Percentiles rank a stretch among this genome's conserved stretches.
phyloP scores from a whole-genome alignment of 495 filamentous ascomycete species.

The Hypomontagnella monticulosa region DNA sequence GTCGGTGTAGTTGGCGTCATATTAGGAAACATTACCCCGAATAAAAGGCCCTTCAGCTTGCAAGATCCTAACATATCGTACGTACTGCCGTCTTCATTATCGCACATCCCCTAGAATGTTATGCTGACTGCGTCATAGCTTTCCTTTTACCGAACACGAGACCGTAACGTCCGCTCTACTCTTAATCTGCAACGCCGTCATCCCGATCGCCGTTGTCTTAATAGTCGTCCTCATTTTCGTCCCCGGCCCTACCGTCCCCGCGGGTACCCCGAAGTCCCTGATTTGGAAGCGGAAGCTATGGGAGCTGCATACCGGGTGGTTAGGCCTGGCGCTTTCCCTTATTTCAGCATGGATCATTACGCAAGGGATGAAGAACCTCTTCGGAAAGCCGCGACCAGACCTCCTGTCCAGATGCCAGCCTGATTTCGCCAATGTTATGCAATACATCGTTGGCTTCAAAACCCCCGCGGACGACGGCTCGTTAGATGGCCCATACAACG shows the following conservation, averaged over 20 bases:
- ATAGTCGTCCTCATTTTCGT: slow-evolving; percentile 76
- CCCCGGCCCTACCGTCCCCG: slow-evolving; percentile 69
- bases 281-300: slow-evolving; percentile 79
- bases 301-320: slow-evolving; percentile 83
- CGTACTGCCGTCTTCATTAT: slow-evolving; percentile 27
- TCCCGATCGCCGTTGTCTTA: slow-evolving; percentile 72
- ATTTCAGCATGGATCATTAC: slow-evolving; percentile 78
- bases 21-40: slow-evolving; percentile 63
- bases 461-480: slow-evolving; percentile 51
- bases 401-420: slow-evolving; percentile 76
- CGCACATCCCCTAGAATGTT: slow-evolving; percentile 51
- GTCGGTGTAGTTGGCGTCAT: slow-evolving; percentile 53
- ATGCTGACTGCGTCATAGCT: slow-evolving; percentile 68
- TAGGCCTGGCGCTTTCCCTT: slow-evolving; percentile 76
- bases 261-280: slow-evolving; percentile 69
- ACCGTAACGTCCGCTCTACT: slow-evolving; percentile 71
- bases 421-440: slow-evolving; percentile 52
- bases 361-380: slow-evolving; percentile 84
- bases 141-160: slow-evolving; percentile 78
- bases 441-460: slow-evolving; percentile 56
- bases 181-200: slow-evolving; percentile 63
- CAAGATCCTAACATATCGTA: slow-evolving; percentile 58
- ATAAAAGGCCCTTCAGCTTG: slow-evolving; percentile 63
- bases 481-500: slow-evolving; percentile 49
- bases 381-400: slow-evolving; percentile 87